phyloP scores from a whole-genome alignment of 352 stramenopile genomes.

The Pythium plurisporium region DNA sequence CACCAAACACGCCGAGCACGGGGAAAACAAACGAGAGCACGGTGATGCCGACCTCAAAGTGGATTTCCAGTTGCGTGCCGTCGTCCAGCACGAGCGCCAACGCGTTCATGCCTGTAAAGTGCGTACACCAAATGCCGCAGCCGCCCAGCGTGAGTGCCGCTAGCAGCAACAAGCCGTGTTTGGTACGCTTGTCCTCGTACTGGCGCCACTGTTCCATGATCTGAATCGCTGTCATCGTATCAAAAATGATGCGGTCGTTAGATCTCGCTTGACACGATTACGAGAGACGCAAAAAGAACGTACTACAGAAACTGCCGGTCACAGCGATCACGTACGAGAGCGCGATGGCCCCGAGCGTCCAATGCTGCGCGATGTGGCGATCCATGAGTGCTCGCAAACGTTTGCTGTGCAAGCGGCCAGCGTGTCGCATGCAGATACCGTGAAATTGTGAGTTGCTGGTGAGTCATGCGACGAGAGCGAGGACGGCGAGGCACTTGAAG shows the following conservation, averaged over 20 bases:
- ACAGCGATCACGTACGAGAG: constrained; percentile 62
- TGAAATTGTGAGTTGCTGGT: too few species aligned
- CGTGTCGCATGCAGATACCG: too few species aligned
- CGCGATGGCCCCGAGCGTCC: constrained; percentile 17
- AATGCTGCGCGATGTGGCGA: constrained; percentile 15
- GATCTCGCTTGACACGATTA: too few species aligned
- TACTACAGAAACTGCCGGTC: constrained; percentile 66
- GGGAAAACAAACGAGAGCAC: constrained; percentile 60
- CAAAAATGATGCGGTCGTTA: too few species aligned
- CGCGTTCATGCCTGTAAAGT: constrained; percentile 71
- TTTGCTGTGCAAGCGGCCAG: too few species aligned
- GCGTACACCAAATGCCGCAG: constrained; percentile 70
- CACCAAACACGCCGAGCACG: constrained; percentile 50
- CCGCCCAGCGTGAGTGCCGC: constrained; percentile 44
- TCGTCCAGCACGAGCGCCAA: constrained; percentile 40
- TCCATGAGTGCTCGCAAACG: too few species aligned
- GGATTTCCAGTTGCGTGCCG: constrained; percentile 32
- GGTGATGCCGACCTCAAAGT: constrained; percentile 56
- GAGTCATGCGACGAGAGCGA: too few species aligned
- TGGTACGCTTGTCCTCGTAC: constrained; percentile 25
- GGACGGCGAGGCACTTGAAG: too few species aligned
- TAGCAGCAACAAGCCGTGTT: constrained; percentile 36
- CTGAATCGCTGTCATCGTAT: constrained; percentile 35
- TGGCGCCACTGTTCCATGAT: constrained; percentile 69
- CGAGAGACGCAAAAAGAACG: not conserved